These are phyloP conservation scores for Ballota nigra DNA, from an alignment of 257 asterid species.

Conservation along the genomic window DNA sequence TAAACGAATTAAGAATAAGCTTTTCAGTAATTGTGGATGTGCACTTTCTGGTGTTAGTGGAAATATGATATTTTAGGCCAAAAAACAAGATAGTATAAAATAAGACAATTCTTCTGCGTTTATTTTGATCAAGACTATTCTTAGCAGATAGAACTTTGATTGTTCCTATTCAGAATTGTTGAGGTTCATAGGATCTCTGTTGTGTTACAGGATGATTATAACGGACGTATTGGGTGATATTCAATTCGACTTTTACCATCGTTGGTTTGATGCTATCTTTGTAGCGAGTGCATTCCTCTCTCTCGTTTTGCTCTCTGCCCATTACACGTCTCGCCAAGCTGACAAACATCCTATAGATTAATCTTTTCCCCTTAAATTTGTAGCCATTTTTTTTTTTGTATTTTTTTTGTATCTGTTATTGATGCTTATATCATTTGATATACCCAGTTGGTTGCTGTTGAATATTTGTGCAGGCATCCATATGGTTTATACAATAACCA, in stretches of 20 bases:
- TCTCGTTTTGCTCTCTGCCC: constrained; percentile 87
- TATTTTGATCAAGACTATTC: neutral
- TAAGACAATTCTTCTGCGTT: neutral
- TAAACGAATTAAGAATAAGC: neutral
- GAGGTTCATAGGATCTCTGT: constrained; percentile 7
- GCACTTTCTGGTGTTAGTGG: neutral
- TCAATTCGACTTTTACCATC: constrained; percentile 91
- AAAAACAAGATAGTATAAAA: neutral
- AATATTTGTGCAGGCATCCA: neutral
- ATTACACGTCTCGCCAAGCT: constrained; percentile 87
- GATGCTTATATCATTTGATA: neutral
- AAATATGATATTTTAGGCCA: neutral
- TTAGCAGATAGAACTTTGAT: neutral
- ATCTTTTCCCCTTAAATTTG: neutral
- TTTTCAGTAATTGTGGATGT: neutral
- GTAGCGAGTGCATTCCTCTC: constrained; percentile 96
- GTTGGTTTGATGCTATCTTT: constrained; percentile 96
- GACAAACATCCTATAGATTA: constrained; percentile 95
- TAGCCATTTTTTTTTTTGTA: neutral
- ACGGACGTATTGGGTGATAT: constrained; percentile 95
- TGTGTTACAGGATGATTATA: constrained; percentile 72
- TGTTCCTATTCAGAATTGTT: neutral
- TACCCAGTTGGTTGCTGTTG: neutral
- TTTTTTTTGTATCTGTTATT: neutral
- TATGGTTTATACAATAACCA: neutral